These are phyloP conservation scores for Talaromyces sp. DNA, from an alignment of 2,329 filamentous ascomycete species.

Conservation along the genomic window DNA sequence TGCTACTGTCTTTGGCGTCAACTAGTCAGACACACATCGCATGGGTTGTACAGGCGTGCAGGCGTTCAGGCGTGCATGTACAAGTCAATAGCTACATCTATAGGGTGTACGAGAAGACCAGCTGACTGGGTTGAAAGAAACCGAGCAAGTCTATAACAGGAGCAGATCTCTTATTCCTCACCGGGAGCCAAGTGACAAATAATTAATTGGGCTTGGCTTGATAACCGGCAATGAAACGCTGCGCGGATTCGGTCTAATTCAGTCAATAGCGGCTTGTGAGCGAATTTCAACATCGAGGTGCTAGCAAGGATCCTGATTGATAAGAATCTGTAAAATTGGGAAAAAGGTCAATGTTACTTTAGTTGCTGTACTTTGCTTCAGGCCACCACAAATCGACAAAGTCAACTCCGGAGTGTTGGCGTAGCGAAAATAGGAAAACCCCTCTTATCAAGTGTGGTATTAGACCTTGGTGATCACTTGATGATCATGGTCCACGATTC, in stretches of 20 bases:
- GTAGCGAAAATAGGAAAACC: too few species aligned
- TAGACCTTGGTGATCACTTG: too few species aligned
- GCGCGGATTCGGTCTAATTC: background rate
- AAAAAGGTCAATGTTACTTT: background rate
- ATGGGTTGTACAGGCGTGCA: background rate
- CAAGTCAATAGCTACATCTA: background rate
- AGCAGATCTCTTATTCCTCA: background rate
- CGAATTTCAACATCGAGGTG: too few species aligned
- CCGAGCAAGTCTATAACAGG: background rate
- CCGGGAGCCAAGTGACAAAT: background rate
- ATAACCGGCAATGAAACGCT: background rate
- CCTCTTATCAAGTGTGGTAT: too few species aligned
- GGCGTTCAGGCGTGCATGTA: background rate
- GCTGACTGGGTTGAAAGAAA: background rate
- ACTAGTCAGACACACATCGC: background rate
- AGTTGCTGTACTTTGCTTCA: background rate
- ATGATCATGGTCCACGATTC: too few species aligned
- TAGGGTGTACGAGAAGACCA: background rate
- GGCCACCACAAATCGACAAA: too few species aligned
- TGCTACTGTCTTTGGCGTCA: background rate
- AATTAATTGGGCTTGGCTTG: background rate
- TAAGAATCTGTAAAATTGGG: background rate
- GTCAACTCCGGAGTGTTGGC: too few species aligned
- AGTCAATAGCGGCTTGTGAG: background rate
- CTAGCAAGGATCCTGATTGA: background rate